A percentile compares a stretch with the other conserved stretches of the same genome.
Conservation (phyloP, 768 basidiomycete species). For the Gymnopilus junonius region DNA sequence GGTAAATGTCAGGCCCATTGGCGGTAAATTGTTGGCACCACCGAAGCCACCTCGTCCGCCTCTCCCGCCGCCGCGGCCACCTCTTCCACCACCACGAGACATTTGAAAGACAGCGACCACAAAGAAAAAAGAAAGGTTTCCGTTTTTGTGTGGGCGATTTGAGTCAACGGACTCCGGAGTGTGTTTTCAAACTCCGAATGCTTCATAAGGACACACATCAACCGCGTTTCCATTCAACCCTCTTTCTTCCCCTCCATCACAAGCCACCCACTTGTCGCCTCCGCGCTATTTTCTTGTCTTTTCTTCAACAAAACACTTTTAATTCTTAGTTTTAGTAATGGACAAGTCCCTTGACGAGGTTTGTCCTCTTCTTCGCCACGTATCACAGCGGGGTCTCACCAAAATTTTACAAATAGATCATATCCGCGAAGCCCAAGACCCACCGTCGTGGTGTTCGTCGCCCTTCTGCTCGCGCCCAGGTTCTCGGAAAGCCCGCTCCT, state of each 20-base stretch:
- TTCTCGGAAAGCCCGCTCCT: conserved; percentile 58
- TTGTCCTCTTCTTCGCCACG: conserved; percentile 33
- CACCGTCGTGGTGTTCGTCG: conserved; percentile 41
- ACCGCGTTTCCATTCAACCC: conserved; percentile 26
- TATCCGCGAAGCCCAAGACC: conserved; percentile 61
- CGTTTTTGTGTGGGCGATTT: conserved; percentile 4
- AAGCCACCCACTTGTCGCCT: conserved; percentile 22
- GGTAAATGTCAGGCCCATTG: conserved; percentile 82
- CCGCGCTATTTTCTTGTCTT: conserved; percentile 15
- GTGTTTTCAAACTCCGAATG: conserved; percentile 46
- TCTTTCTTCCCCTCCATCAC: conserved; percentile 39
- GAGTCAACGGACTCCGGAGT: conserved; percentile 25
- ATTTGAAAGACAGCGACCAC: conserved; percentile 23
- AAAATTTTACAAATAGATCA: conserved; percentile 53
- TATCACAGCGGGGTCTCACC: conserved; percentile 26
- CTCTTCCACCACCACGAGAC: conserved; percentile 47
- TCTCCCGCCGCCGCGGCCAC: conserved; percentile 39
- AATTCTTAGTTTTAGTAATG: conserved; percentile 45
- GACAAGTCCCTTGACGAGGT: conserved; percentile 89
- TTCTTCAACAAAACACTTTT: conserved; percentile 7
- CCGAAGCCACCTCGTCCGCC: conserved; percentile 67
- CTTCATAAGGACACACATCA: conserved; percentile 31
- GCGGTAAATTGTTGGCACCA: conserved; percentile 54
- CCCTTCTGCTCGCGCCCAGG: conserved; percentile 55
- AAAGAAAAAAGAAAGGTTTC: conserved; percentile 5